A percentile compares a stretch with the other conserved stretches of the same genome.
These are phyloP conservation scores for Backusella westeae DNA, from an alignment of 192 early-diverging fungal species.

Conservation along the genomic window DNA sequence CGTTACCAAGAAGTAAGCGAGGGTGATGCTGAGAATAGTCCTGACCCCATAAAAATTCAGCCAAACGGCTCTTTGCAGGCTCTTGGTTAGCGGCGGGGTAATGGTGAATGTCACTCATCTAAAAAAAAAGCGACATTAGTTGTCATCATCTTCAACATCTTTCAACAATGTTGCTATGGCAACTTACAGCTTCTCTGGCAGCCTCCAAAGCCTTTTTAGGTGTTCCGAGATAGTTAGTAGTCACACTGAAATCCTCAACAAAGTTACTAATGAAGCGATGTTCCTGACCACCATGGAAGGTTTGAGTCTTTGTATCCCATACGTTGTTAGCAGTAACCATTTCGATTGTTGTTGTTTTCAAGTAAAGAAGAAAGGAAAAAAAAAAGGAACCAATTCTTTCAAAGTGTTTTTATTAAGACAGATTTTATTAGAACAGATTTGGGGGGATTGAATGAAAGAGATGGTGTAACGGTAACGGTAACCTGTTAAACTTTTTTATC, in stretches of 20 bases:
- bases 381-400: background rate
- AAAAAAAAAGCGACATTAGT: background rate
- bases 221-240: constrained; percentile 86
- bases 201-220: constrained; percentile 72
- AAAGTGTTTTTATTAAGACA: background rate
- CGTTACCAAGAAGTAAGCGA: constrained; percentile 82
- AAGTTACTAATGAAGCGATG: constrained; percentile 82
- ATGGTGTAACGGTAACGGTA: background rate
- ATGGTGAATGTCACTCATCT: constrained; percentile 60
- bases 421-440: background rate
- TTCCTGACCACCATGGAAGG: constrained; percentile 88
- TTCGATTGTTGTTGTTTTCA: background rate
- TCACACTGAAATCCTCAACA: constrained; percentile 90
- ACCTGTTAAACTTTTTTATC: background rate
- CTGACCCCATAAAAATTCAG: constrained; percentile 76
- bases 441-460: background rate
- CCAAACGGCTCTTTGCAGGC: constrained; percentile 80
- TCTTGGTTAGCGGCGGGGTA: constrained; percentile 93
- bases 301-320: constrained; percentile 89
- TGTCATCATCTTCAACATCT: background rate
- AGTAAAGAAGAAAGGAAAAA: background rate
- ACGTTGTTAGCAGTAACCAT: constrained; percentile 13
- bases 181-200: constrained; percentile 66
- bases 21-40: constrained; percentile 52
- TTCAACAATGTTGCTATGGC: background rate